Evolutionary conservation across 768 basidiomycete genomes (phyloP).

Genomic region (Kwoniella sp.): DNA sequence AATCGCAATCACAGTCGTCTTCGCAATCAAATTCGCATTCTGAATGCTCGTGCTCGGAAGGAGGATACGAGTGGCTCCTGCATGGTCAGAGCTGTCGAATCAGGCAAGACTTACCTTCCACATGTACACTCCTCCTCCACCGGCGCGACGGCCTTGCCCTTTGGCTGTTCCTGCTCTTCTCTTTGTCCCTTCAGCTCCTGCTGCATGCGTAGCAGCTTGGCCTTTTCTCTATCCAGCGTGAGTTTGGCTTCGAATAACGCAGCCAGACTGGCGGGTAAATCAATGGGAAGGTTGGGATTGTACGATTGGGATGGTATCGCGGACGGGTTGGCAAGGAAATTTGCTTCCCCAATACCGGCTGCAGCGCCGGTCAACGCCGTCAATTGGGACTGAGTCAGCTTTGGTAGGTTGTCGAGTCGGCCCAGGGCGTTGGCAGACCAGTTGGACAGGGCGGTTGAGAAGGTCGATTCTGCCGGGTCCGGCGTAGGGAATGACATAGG

Average conservation of each 20-base stretch:
- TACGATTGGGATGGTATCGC: conserved; percentile 8
- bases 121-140: conserved; percentile 36
- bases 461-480: conserved; percentile 23
- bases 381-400: conserved; percentile 32
- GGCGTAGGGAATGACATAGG: conserved; percentile 4
- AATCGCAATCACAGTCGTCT: conserved; percentile 32
- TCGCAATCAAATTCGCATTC: conserved; percentile 34
- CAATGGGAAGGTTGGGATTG: conserved; percentile 28
- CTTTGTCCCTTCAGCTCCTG: conserved; percentile 43
- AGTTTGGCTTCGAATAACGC: conserved; percentile 47
- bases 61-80: conserved; percentile 16
- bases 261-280: conserved; percentile 42
- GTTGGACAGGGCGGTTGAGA: conserved; percentile 23
- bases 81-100: not conserved
- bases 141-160: conserved; percentile 14
- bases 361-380: conserved; percentile 36
- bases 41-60: conserved; percentile 27
- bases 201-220: conserved; percentile 44
- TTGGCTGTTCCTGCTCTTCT: conserved; percentile 12
- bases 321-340: conserved; percentile 7
- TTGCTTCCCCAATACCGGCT: conserved; percentile 25
- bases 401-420: conserved; percentile 28
- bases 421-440: conserved; percentile 36
- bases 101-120: conserved; percentile 20
- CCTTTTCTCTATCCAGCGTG: conserved; percentile 45